A percentile compares a stretch with the other conserved stretches of the same genome.
Conservation (phyloP, 129 eudicot genomes). For the Pittosporum tobira region DNA sequence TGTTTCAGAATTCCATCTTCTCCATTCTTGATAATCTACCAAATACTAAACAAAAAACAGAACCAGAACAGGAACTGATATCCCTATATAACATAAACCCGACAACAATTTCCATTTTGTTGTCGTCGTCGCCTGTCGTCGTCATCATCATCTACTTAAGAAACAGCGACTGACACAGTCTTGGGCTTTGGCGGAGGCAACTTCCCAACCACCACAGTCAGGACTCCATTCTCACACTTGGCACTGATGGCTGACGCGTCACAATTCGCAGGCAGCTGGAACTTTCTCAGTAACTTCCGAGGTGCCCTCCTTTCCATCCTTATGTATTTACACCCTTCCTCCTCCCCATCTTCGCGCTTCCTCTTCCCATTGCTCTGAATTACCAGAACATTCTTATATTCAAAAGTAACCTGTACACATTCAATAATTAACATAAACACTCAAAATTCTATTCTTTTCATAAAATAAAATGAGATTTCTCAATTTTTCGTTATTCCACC, state of each 20-base stretch:
- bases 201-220: conserved; percentile 65
- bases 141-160: conserved; percentile 15
- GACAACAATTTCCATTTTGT: too few species aligned
- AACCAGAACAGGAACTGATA: too few species aligned
- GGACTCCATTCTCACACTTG: conserved; percentile 65
- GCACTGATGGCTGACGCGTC: conserved; percentile 46
- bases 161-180: conserved; percentile 54
- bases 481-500: too few species aligned
- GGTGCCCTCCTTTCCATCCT: conserved; percentile 51
- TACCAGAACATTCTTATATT: conserved; percentile 55
- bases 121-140: too few species aligned
- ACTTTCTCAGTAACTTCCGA: conserved; percentile 52
- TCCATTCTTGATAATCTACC: too few species aligned
- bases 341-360: conserved; percentile 62
- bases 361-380: conserved; percentile 67
- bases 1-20: too few species aligned
- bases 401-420: conserved; percentile 80
- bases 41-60: too few species aligned
- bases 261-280: conserved; percentile 53
- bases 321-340: conserved; percentile 67
- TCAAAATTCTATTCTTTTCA: too few species aligned
- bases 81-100: too few species aligned
- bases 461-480: too few species aligned
- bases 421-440: too few species aligned
- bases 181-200: conserved; percentile 63